Conservation (phyloP, 2,329 filamentous ascomycete species). For the Didymella sp. region DNA sequence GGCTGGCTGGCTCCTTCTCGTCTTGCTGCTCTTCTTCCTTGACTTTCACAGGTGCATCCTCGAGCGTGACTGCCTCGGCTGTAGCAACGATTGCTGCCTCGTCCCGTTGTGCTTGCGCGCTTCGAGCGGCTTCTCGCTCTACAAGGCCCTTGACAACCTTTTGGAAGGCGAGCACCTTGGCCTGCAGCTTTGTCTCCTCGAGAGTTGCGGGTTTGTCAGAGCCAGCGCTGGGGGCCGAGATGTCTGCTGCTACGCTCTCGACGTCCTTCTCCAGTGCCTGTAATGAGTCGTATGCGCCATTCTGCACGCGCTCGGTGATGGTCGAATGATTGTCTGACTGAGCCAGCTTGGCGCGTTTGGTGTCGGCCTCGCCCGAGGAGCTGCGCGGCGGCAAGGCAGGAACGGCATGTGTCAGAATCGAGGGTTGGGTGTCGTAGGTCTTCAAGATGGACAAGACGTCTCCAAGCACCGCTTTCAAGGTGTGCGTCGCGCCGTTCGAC, state of each 20-base stretch:
- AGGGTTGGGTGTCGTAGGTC: conserved; percentile 55
- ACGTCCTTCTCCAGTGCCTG: conserved; percentile 54
- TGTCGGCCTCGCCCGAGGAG: conserved; percentile 50
- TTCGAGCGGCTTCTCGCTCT: conserved; percentile 39
- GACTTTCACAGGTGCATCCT: conserved; percentile 23
- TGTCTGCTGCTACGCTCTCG: conserved; percentile 47
- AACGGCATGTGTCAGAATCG: conserved; percentile 53
- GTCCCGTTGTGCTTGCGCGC: conserved; percentile 11
- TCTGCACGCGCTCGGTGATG: conserved; percentile 50
- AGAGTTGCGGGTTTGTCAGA: conserved; percentile 39
- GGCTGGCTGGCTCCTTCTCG: conserved; percentile 50
- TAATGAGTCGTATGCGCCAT: conserved; percentile 51
- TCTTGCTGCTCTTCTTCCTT: conserved; percentile 33
- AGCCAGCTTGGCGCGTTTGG: conserved; percentile 56
- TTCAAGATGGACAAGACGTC: conserved; percentile 54
- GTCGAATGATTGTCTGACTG: conserved; percentile 38
- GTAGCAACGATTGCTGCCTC: conserved; percentile 17
- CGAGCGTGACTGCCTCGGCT: conserved; percentile 18
- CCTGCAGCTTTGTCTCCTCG: conserved; percentile 45
- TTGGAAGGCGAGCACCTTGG: conserved; percentile 44
- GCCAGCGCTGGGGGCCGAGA: conserved; percentile 47
- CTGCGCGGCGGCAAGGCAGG: conserved; percentile 37
- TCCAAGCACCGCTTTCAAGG: conserved; percentile 43
- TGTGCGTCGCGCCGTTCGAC: conserved; percentile 31
- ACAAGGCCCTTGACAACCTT: conserved; percentile 41